Evolutionary conservation across 2,329 filamentous ascomycete species (phyloP).

Genomic region (Paecilomyces formosus): DNA sequence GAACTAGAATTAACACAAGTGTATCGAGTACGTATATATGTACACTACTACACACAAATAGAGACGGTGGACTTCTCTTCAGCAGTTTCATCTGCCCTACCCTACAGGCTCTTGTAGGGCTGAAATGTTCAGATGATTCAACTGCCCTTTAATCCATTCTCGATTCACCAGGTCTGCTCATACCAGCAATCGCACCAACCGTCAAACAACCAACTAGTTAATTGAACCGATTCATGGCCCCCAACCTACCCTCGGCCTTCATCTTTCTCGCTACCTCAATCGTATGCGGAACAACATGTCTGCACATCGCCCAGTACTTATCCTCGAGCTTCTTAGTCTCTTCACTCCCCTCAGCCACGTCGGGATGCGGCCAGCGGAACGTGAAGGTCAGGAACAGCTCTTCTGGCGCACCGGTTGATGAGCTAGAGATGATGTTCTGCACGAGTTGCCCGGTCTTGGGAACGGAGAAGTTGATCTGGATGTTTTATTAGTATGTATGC

Average conservation of each 20-base stretch:
- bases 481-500: background rate
- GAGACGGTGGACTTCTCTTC: background rate
- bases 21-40: too few species aligned
- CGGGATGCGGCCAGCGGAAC: slow-evolving; percentile 34
- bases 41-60: too few species aligned
- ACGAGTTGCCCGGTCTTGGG: slow-evolving; percentile 37
- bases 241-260: slow-evolving; percentile 14
- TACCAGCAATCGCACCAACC: background rate
- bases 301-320: slow-evolving; percentile 12
- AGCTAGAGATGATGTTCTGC: slow-evolving; percentile 36
- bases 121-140: background rate
- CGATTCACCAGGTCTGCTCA: background rate
- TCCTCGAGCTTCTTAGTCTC: slow-evolving; percentile 22
- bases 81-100: background rate
- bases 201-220: background rate
- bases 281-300: slow-evolving; percentile 8
- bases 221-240: background rate
- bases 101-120: background rate
- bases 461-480: slow-evolving; percentile 37
- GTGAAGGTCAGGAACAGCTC: slow-evolving; percentile 41
- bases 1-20: background rate
- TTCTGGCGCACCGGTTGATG: slow-evolving; percentile 18
- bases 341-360: slow-evolving; percentile 26
- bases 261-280: slow-evolving; percentile 12
- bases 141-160: too few species aligned